These are phyloP conservation scores for Bipolaris cookei DNA, from an alignment of 2,329 filamentous ascomycete species.

Conservation along the genomic window DNA sequence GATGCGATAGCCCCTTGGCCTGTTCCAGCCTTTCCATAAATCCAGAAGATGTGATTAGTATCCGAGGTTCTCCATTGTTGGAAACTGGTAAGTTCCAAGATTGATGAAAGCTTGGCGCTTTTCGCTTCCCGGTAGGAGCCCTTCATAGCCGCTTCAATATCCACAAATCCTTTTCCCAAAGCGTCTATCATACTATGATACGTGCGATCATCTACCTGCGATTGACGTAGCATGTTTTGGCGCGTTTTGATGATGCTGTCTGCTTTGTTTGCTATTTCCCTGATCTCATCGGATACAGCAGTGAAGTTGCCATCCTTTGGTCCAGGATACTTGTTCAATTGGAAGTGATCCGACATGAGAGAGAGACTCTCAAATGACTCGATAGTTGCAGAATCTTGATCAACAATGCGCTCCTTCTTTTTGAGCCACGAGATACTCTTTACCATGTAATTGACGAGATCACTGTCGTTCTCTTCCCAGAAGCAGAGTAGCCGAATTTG, in stretches of 20 bases:
- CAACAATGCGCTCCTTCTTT: slow-evolving; percentile 36
- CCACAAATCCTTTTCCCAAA: slow-evolving; percentile 28
- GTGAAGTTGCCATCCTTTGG: slow-evolving; percentile 37
- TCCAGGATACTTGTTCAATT: slow-evolving; percentile 38
- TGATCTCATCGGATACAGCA: slow-evolving; percentile 35
- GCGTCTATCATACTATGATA: slow-evolving; percentile 25
- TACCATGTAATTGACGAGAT: slow-evolving; percentile 18
- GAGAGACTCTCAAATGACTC: slow-evolving; percentile 28
- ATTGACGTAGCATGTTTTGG: slow-evolving; percentile 27
- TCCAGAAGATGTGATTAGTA: slow-evolving; percentile 24
- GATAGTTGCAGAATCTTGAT: slow-evolving; percentile 35
- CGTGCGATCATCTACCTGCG: slow-evolving; percentile 24
- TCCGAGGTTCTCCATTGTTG: slow-evolving; percentile 20
- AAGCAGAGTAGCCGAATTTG: slow-evolving; percentile 33
- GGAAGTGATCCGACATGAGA: slow-evolving; percentile 40
- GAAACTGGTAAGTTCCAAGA: slow-evolving; percentile 21
- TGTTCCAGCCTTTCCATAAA: slow-evolving; percentile 32
- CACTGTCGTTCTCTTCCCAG: slow-evolving; percentile 29
- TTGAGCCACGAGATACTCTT: slow-evolving; percentile 23
- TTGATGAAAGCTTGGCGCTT: slow-evolving; percentile 18
- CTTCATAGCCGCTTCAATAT: slow-evolving; percentile 22
- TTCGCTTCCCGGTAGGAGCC: slow-evolving; percentile 21
- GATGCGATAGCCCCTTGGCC: slow-evolving; percentile 29
- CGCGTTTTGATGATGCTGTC: slow-evolving; percentile 30
- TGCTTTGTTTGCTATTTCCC: slow-evolving; percentile 25